Conservation (phyloP, 768 basidiomycete genomes). For the Lactifluus echinatus region DNA sequence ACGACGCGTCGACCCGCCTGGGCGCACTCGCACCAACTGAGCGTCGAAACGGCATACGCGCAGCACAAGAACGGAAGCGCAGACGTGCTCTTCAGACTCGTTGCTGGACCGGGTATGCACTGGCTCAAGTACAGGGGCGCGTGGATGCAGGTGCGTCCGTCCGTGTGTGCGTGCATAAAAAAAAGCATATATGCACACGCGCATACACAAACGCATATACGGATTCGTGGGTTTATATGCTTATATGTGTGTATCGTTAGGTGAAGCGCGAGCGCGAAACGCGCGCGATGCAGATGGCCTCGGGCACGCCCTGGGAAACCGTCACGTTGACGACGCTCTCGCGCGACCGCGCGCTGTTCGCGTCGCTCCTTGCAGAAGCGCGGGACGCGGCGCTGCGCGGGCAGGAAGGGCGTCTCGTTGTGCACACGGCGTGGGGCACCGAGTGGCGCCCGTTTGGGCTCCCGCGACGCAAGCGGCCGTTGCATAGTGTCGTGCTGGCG, state of each 20-base stretch:
- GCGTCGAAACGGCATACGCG: constrained; percentile 87
- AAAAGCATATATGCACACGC: no score
- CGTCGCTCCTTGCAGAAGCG: constrained; percentile 78
- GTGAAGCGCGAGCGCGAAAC: constrained; percentile 93
- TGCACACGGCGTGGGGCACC: constrained; percentile 93
- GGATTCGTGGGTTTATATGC: no score
- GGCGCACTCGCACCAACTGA: constrained; percentile 83
- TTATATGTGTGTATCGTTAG: constrained; percentile 31
- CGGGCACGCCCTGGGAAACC: constrained; percentile 95
- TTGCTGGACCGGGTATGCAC: constrained; percentile 92
- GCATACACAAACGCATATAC: no score
- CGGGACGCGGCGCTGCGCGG: constrained; percentile 75
- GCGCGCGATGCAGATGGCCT: constrained; percentile 83
- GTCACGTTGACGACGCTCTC: constrained; percentile 90
- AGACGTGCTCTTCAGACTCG: constrained; percentile 83
- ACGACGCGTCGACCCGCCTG: constrained; percentile 30
- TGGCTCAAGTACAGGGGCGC: constrained; percentile 84
- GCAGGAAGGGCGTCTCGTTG: constrained; percentile 90
- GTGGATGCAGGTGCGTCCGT: constrained; percentile 99
- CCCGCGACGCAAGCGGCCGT: constrained; percentile 76
- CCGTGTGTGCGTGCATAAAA: no score
- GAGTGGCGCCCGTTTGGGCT: constrained; percentile 96
- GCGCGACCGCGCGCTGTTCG: constrained; percentile 73
- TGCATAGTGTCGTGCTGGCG: constrained; percentile 83
- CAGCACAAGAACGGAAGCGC: constrained; percentile 87